Evolutionary conservation across 139 green algal species (phyloP), one percentile per base, ranked within the genome.

Genomic region (Zygnema cylindricum): DNA sequence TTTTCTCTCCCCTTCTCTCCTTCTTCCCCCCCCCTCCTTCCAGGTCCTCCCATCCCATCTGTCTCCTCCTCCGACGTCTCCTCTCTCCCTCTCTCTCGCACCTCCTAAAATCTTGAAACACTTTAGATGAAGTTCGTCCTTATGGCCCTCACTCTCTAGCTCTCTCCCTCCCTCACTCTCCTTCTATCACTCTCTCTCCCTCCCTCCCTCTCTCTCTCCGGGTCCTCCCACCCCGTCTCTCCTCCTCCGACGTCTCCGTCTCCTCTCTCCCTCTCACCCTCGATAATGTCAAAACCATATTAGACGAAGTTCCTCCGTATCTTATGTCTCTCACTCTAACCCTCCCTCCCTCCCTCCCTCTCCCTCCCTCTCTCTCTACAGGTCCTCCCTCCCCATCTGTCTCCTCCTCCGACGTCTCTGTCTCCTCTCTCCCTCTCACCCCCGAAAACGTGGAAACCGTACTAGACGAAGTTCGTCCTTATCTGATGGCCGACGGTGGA

Each of bases 401-500:
- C 7, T 7, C 49, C 16, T 63, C 49, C 22, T 43, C 39, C 1
- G 81, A 86, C 25, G 81, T 81, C 2, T 81, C 41, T 0, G 76
- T 78, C 21, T 82, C 97, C 32, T 94, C 84, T 0, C 81, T 99
- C 81, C 96, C 98, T 86, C 93, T 99, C 33, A 99, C 96, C n/a
- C 95, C 96, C 77, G 96, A 98, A 36, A 99, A 99, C 78, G 96
- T 99, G 32, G 97, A 99, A 91, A 91, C 86, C 32, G 97, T 99
- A 69, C 95, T 99, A 33, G 97, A 99, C 78, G 97, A 99, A 92
- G 95, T 98, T 39, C 94, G 97, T 2, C 97, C 97, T 0, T 99
- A 99, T 92, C 93, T 99, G 3, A 99, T 99, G 95, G 95, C 97
- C 21, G 97, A 99, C 85, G 97, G 97, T 75, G 97, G 97, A 40